Conservation (phyloP, 495 filamentous ascomycete species). For the Platismatia glauca region DNA sequence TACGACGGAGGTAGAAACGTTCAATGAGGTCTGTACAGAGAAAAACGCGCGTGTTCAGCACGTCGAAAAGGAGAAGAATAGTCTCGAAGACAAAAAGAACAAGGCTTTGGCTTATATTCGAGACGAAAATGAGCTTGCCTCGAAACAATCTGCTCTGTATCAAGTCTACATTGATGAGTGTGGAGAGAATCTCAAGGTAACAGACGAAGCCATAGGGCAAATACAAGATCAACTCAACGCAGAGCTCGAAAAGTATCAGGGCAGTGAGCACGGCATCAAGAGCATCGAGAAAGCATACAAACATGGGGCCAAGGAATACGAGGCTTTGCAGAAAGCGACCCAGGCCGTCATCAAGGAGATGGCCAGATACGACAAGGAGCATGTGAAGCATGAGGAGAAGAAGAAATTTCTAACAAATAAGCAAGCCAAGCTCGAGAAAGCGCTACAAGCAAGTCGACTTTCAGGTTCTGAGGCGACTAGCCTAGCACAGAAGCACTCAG, state of each 20-base stretch:
- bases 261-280: slow-evolving; percentile 86
- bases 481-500: slow-evolving; percentile 62
- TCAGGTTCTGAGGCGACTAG: slow-evolving; percentile 66
- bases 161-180: slow-evolving; percentile 85
- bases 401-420: slow-evolving; percentile 83
- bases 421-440: slow-evolving; percentile 90
- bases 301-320: slow-evolving; percentile 67
- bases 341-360: slow-evolving; percentile 79
- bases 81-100: slow-evolving; percentile 91
- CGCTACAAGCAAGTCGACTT: slow-evolving; percentile 59
- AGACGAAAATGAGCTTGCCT: slow-evolving; percentile 84
- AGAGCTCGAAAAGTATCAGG: slow-evolving; percentile 85
- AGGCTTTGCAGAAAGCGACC: slow-evolving; percentile 70
- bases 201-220: slow-evolving; percentile 79
- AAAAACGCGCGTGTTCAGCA: slow-evolving; percentile 92
- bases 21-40: slow-evolving; percentile 91
- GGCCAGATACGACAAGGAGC: slow-evolving; percentile 87
- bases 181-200: slow-evolving; percentile 77
- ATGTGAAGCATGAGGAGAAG: slow-evolving; percentile 96
- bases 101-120: slow-evolving; percentile 80
- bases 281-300: slow-evolving; percentile 79
- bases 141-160: slow-evolving; percentile 83
- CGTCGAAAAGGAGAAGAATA: slow-evolving; percentile 92
- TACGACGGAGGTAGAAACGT: slow-evolving; percentile 73
- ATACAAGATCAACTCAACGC: slow-evolving; percentile 81